Percentiles rank a stretch among this genome's conserved stretches.
Evolutionary conservation across 176 grass and related monocot species (phyloP).

Genomic region (Oryza meridionalis): DNA sequence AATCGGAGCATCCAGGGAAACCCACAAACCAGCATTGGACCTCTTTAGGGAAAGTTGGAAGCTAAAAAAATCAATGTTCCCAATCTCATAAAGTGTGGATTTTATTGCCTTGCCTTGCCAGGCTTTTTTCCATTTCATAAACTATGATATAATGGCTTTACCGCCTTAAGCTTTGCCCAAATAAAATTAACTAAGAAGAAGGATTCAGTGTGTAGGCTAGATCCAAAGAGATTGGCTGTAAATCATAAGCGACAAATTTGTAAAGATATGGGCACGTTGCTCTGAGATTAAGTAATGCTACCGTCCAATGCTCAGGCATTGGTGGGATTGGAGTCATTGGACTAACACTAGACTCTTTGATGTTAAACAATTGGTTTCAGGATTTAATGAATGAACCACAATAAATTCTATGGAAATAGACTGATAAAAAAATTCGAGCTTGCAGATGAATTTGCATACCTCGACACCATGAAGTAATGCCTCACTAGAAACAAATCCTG

Average conservation of each 20-base stretch:
- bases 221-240: neutral
- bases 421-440: neutral
- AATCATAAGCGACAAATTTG: neutral
- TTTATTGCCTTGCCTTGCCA: neutral
- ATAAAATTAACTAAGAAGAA: conserved; percentile 21
- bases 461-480: conserved; percentile 98
- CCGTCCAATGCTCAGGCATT: conserved; percentile 3
- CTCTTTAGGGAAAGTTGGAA: neutral
- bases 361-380: neutral
- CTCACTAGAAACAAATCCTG: conserved; percentile 75
- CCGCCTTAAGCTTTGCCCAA: neutral
- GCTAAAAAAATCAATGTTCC: neutral
- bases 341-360: neutral
- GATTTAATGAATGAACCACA: conserved; percentile 16
- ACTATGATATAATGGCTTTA: too few relatives aligned
- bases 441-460: conserved; percentile 50
- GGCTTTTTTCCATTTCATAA: neutral
- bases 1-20: neutral
- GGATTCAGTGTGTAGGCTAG: neutral
- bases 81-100: neutral
- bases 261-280: neutral
- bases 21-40: neutral
- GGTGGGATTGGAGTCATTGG: neutral
- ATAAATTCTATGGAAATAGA: neutral
- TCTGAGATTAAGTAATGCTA: conserved; percentile 20